Evolutionary conservation across 345 rosid genomes (phyloP).

Genomic region (Tarenaya hassleriana): DNA sequence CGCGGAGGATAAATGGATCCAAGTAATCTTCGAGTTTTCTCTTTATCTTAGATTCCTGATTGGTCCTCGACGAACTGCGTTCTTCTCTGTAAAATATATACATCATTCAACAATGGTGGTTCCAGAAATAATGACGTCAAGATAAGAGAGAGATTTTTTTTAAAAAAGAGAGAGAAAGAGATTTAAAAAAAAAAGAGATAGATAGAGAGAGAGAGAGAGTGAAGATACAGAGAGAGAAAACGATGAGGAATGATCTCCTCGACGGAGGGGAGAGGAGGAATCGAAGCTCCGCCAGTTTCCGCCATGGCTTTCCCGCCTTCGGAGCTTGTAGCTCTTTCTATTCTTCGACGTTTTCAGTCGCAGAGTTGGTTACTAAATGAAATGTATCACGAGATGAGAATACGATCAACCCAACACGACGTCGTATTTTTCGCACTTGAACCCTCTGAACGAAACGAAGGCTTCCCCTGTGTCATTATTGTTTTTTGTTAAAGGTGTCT

Average conservation of each 20-base stretch:
- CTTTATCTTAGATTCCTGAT: conserved; percentile 11
- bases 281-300: not conserved
- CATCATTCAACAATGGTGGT: not conserved
- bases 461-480: no score
- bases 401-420: no score
- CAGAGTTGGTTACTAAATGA: no score
- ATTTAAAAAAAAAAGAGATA: not conserved
- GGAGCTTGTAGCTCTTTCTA: not conserved
- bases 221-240: not conserved
- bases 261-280: not conserved
- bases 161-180: no score
- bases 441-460: no score
- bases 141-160: no score
- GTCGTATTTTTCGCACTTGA: no score
- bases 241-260: no score
- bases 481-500: no score
- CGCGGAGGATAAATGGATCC: conserved; percentile 13
- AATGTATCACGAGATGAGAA: no score
- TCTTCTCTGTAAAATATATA: not conserved
- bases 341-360: no score
- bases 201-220: not conserved
- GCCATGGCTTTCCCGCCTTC: conserved; percentile 14
- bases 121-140: no score
- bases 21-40: conserved; percentile 20
- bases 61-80: conserved; percentile 6